Percentiles rank a stretch among this genome's conserved stretches.
Evolutionary conservation across 805 yeast genomes (phyloP).

Genomic region (Candida hungchunana): DNA sequence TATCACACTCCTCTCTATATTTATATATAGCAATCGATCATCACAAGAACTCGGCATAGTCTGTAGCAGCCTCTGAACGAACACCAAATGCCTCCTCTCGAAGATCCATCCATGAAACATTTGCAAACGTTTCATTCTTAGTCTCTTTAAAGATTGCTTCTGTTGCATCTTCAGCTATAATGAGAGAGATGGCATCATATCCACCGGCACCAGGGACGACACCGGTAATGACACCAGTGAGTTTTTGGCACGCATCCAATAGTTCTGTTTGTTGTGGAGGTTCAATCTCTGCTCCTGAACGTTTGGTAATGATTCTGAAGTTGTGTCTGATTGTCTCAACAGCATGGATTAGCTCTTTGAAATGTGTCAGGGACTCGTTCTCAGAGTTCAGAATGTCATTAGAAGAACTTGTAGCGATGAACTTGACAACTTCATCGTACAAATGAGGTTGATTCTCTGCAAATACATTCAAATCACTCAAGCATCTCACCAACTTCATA

Average conservation of each 20-base stretch:
- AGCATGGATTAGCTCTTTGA: conserved; percentile 36
- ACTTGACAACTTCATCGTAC: conserved; percentile 32
- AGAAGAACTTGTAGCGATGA: conserved; percentile 15
- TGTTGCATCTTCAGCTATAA: conserved; percentile 49
- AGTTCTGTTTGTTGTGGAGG: conserved; percentile 72
- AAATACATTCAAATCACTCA: conserved; percentile 38
- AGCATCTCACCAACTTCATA: conserved; percentile 44
- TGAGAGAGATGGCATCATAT: conserved; percentile 80
- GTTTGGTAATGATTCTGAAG: conserved; percentile 55
- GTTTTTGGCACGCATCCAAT: conserved; percentile 49
- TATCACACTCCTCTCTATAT: too few species aligned
- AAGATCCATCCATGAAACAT: conserved; percentile 66
- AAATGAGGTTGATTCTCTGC: conserved; percentile 27
- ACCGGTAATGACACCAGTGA: conserved; percentile 86
- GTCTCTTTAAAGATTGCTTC: conserved; percentile 30
- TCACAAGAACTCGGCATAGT: conserved; percentile 23
- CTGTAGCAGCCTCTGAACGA: conserved; percentile 38
- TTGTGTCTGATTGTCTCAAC: conserved; percentile 49
- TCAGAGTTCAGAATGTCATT: conserved; percentile 5
- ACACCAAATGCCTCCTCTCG: conserved; percentile 61
- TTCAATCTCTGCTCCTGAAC: conserved; percentile 83
- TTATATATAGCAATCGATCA: background rate
- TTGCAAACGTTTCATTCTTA: conserved; percentile 30
- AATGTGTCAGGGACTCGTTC: conserved; percentile 15
- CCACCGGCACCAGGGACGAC: conserved; percentile 99